phyloP scores from a whole-genome alignment of 2,329 filamentous ascomycete genomes.

The Fusarium annulatum region DNA sequence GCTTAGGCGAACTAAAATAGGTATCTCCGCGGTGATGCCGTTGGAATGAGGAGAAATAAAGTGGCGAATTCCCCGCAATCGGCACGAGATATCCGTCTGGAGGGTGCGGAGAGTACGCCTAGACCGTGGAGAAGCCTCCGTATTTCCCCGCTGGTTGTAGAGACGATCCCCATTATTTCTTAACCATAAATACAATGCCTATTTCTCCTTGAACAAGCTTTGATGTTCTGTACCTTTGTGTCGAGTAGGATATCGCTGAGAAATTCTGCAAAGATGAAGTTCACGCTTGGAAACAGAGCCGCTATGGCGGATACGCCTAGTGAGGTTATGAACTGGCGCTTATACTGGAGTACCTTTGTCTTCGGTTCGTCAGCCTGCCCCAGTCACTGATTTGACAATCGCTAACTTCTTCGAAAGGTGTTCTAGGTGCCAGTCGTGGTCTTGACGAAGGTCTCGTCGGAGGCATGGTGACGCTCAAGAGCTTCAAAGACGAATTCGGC shows the following conservation, averaged over 20 bases:
- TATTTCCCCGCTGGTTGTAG: not conserved
- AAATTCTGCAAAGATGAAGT: conserved; percentile 12
- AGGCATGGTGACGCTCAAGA: conserved; percentile 68
- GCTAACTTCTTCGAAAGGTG: not conserved
- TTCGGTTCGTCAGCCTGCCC: not conserved
- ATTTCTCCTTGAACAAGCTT: rapidly evolving
- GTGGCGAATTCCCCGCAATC: not conserved
- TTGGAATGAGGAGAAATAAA: not conserved
- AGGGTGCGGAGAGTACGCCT: not conserved
- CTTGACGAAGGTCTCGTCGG: conserved; percentile 69
- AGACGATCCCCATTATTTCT: not conserved
- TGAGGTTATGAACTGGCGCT: conserved; percentile 21
- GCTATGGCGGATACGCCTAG: conserved; percentile 25
- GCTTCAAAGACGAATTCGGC: conserved; percentile 66
- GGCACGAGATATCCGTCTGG: conserved; percentile 13
- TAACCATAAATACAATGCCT: not conserved
- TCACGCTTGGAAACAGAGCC: conserved; percentile 18
- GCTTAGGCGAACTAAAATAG: not conserved
- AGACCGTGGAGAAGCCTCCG: not conserved
- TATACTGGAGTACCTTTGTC: conserved; percentile 27
- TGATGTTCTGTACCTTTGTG: not conserved
- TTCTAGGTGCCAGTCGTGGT: conserved; percentile 21
- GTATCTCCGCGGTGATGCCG: not conserved
- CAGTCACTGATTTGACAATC: rapidly evolving
- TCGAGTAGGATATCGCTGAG: not conserved